These are phyloP conservation scores for Coprinopsis sp. DNA, from an alignment of 768 basidiomycete species.

Conservation along the genomic window DNA sequence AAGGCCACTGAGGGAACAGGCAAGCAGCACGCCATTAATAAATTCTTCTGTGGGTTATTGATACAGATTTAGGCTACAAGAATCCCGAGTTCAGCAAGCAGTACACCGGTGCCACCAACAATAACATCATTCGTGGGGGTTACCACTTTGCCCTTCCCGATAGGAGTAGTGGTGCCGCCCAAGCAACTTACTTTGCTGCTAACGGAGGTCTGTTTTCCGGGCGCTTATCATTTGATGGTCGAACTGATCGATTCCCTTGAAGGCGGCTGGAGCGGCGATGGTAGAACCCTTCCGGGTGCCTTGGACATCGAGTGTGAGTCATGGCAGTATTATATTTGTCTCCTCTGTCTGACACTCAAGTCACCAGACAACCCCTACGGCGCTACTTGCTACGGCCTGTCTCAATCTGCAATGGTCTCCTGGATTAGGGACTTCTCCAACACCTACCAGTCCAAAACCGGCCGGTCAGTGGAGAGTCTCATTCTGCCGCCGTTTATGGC, in stretches of 20 bases:
- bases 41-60: neutral
- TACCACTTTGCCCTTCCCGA: constrained; percentile 62
- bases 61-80: constrained; percentile 27
- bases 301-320: constrained; percentile 58
- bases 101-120: constrained; percentile 53
- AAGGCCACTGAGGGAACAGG: constrained; percentile 65
- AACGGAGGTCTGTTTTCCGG: constrained; percentile 40
- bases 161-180: constrained; percentile 47
- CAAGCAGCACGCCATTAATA: constrained; percentile 22
- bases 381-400: constrained; percentile 50
- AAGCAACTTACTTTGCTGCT: constrained; percentile 55
- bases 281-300: constrained; percentile 57
- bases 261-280: constrained; percentile 54
- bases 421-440: constrained; percentile 61
- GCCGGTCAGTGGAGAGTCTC: no score
- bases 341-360: neutral
- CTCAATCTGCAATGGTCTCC: constrained; percentile 50
- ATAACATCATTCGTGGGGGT: constrained; percentile 51
- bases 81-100: constrained; percentile 43
- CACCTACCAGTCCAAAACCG: constrained; percentile 47
- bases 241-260: neutral
- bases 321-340: neutral
- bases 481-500: no score
- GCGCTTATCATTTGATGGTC: neutral
- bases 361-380: constrained; percentile 47